phyloP scores from a whole-genome alignment of 2,329 filamentous ascomycete species.

The Stemphylium vesicarium region DNA sequence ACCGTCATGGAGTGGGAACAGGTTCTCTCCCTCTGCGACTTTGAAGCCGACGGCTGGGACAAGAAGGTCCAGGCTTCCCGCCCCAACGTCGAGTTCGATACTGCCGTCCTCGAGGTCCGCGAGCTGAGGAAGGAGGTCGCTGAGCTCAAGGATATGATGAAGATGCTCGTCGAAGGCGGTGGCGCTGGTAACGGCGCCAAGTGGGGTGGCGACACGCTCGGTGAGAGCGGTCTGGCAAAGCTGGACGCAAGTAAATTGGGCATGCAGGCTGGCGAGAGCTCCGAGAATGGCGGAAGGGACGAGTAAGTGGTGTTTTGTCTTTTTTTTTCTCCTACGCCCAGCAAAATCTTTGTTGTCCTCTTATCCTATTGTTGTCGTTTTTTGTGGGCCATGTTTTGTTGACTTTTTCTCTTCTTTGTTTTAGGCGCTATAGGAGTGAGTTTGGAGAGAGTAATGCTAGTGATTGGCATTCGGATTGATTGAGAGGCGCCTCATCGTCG shows the following conservation, averaged over 20 bases:
- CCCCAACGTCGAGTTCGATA: conserved; percentile 82
- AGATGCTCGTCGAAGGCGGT: conserved; percentile 29
- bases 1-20: conserved; percentile 93
- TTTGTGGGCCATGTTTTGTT: conserved; percentile 5
- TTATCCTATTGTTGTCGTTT: neutral
- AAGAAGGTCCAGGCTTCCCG: conserved; percentile 78
- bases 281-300: conserved; percentile 29
- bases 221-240: conserved; percentile 34
- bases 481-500: neutral
- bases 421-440: conserved; percentile 23
- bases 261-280: conserved; percentile 28
- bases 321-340: neutral
- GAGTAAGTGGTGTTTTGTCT: conserved; percentile 22
- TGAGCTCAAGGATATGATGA: conserved; percentile 53
- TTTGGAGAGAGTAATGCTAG: conserved; percentile 31
- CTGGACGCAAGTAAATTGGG: conserved; percentile 19
- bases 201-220: conserved; percentile 43
- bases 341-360: conserved; percentile 1
- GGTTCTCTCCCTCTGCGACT: conserved; percentile 71
- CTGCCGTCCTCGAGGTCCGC: conserved; percentile 69
- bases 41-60: conserved; percentile 83
- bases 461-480: conserved; percentile 31
- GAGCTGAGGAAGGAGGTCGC: conserved; percentile 53
- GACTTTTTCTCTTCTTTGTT: conserved; percentile 4
- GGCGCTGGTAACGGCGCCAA: conserved; percentile 6